phyloP scores from a whole-genome alignment of 2,329 filamentous ascomycete genomes.

The Apiospora arundinis region DNA sequence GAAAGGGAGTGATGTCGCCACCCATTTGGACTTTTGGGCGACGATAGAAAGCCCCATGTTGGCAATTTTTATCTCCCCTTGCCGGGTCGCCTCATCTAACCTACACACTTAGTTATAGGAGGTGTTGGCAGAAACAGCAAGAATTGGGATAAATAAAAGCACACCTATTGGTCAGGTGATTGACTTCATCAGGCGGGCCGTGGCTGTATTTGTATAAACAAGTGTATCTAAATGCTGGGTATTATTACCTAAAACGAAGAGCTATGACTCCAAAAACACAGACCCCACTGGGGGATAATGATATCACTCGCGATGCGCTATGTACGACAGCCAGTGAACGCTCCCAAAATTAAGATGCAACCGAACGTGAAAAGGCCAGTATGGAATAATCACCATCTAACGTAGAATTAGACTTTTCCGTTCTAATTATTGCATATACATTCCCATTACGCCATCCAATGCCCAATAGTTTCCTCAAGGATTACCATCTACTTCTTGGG shows the following conservation, averaged over 20 bases:
- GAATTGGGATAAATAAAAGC: not conserved
- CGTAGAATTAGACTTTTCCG: not conserved
- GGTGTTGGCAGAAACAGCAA: not conserved
- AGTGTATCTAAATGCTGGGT: not conserved
- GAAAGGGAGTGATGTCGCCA: not conserved
- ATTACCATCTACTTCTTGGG: not conserved
- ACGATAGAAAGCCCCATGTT: not conserved
- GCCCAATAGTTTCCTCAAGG: not conserved
- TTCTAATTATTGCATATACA: not conserved
- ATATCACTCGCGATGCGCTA: not conserved
- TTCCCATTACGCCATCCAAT: not conserved
- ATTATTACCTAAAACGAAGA: not conserved
- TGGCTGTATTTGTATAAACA: constrained; percentile 19
- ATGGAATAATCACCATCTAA: not conserved
- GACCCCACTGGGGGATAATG: not conserved
- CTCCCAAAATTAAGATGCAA: not conserved
- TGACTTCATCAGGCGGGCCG: not conserved
- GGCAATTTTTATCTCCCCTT: not conserved
- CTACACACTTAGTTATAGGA: not conserved
- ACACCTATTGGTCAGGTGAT: not conserved
- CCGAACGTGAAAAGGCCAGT: not conserved
- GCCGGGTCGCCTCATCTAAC: not conserved
- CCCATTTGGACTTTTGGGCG: not conserved
- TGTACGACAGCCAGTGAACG: not conserved
- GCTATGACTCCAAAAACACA: constrained; percentile 4